Conservation (phyloP, 2,329 filamentous ascomycete species). For the Alternaria infectoria region DNA sequence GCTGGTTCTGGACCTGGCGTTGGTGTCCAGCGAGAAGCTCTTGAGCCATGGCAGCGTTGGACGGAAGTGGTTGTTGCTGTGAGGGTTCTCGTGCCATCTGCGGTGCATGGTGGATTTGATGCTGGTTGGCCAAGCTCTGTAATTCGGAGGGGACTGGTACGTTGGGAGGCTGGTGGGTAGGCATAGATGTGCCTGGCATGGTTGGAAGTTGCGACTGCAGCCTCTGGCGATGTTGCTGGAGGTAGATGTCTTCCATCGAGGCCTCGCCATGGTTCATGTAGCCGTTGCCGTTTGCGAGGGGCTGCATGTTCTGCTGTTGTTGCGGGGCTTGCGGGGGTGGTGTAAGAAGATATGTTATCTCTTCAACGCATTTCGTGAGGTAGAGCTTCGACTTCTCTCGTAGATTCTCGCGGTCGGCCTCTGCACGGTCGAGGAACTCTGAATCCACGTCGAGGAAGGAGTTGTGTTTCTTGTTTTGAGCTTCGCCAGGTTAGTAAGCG, state of each 20-base stretch:
- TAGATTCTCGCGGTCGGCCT: slow-evolving; percentile 63
- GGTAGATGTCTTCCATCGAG: slow-evolving; percentile 65
- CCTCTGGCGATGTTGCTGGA: slow-evolving; percentile 63
- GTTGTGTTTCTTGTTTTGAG: slow-evolving; percentile 55
- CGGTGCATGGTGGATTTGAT: slow-evolving; percentile 49
- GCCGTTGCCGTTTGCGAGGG: slow-evolving; percentile 43
- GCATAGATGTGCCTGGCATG: slow-evolving; percentile 50
- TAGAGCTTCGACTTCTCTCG: slow-evolving; percentile 69
- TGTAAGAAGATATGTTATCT: slow-evolving; percentile 71
- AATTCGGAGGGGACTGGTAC: slow-evolving; percentile 52
- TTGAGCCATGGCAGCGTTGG: slow-evolving; percentile 37
- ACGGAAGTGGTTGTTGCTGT: slow-evolving; percentile 49
- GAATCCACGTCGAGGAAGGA: slow-evolving; percentile 59
- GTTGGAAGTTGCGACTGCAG: slow-evolving; percentile 53
- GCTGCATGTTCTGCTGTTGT: slow-evolving; percentile 54
- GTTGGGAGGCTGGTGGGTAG: slow-evolving; percentile 68
- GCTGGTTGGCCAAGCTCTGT: slow-evolving; percentile 46
- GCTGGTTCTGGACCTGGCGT: slow-evolving; percentile 34
- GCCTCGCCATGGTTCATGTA: slow-evolving; percentile 60
- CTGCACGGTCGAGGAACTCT: slow-evolving; percentile 51
- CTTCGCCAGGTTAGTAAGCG: slow-evolving; percentile 40
- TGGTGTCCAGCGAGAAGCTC: slow-evolving; percentile 49
- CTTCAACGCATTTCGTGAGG: slow-evolving; percentile 70
- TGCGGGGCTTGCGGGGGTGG: slow-evolving; percentile 67
- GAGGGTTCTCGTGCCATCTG: slow-evolving; percentile 54